Evolutionary conservation across 805 yeast genomes (phyloP).

Genomic region (Ogataea ramenticola): DNA sequence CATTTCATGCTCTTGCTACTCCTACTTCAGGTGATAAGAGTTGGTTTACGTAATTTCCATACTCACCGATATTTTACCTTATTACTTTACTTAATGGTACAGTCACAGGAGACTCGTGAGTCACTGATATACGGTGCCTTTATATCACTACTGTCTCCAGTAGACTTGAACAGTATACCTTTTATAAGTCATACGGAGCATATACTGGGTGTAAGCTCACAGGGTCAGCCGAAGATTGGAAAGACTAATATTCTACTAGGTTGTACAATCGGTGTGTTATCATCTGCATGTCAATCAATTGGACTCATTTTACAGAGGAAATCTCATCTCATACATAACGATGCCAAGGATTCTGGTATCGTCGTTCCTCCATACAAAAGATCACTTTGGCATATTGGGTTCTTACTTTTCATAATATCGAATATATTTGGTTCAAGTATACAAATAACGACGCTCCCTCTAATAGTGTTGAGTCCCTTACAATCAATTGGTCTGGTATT

Average conservation of each 20-base stretch:
- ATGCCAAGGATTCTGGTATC: constrained; percentile 9
- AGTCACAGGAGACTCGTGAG: no score
- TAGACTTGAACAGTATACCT: neutral
- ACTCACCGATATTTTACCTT: no score
- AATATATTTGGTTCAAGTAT: constrained; percentile 76
- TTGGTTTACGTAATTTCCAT: no score
- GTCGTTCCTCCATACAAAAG: constrained; percentile 34
- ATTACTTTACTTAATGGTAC: neutral
- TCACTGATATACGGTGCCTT: no score
- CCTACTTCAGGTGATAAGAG: no score
- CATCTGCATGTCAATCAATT: constrained; percentile 73
- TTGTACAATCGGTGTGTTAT: constrained; percentile 61
- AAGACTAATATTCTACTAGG: constrained; percentile 38
- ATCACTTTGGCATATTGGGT: constrained; percentile 70
- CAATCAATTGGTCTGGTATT: constrained; percentile 87
- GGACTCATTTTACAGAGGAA: constrained; percentile 80
- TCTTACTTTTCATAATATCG: constrained; percentile 60
- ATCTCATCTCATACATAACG: constrained; percentile 50
- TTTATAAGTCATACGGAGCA: neutral
- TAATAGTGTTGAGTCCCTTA: constrained; percentile 71
- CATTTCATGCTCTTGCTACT: no score
- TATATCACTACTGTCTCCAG: no score
- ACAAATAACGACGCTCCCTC: constrained; percentile 78
- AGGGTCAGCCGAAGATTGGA: neutral
- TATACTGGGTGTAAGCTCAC: neutral